Conservation (phyloP, 2,329 filamentous ascomycete species). For the Pyricularia grisea region DNA sequence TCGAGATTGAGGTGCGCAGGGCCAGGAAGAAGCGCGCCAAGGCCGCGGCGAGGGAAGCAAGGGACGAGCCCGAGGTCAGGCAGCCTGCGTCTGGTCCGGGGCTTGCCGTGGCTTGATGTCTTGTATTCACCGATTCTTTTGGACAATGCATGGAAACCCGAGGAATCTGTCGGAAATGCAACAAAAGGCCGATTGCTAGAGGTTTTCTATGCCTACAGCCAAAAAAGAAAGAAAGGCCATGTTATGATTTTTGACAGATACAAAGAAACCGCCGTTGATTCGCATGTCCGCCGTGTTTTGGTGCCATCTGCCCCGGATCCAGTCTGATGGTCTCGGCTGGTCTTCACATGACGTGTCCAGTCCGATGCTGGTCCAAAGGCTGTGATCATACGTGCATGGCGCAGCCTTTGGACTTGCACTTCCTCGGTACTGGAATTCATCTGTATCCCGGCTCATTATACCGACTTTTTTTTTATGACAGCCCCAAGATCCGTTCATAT, state of each 20-base stretch:
- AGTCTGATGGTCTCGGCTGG: background rate
- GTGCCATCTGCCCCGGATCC: background rate
- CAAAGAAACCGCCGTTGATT: background rate
- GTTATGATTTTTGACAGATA: background rate
- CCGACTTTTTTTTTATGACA: background rate
- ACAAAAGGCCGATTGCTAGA: background rate
- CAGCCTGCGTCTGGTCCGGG: background rate
- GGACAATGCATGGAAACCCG: background rate
- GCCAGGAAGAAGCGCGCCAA: slow-evolving; percentile 46
- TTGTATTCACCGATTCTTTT: no score
- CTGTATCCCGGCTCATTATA: background rate
- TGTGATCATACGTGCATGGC: background rate
- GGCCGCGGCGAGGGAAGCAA: slow-evolving; percentile 13
- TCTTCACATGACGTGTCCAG: background rate
- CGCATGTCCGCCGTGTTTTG: background rate
- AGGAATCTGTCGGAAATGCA: background rate
- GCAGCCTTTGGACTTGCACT: background rate
- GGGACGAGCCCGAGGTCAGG: background rate
- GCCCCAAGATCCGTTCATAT: background rate
- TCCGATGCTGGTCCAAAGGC: background rate
- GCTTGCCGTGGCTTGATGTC: background rate
- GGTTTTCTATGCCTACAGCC: background rate
- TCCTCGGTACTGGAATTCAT: background rate
- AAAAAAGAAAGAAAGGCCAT: background rate
- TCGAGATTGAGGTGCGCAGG: slow-evolving; percentile 61